These are phyloP conservation scores for Inosperma sp. DNA, from an alignment of 768 basidiomycete species.

Conservation along the genomic window DNA sequence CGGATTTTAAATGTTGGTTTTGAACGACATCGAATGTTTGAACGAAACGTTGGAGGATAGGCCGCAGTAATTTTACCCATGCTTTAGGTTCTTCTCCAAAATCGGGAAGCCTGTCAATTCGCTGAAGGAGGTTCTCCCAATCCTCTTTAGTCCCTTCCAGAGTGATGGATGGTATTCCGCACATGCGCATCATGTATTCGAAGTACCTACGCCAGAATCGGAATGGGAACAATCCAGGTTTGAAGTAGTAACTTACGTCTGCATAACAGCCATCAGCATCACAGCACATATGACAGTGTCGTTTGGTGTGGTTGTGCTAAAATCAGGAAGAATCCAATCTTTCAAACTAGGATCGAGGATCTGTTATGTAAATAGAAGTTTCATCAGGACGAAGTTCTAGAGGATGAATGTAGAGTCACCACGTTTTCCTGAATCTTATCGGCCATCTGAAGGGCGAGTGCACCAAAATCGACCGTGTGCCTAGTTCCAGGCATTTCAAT, in stretches of 20 bases:
- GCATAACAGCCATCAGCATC: no score
- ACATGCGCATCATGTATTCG: constrained; percentile 8
- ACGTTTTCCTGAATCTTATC: constrained; percentile 23
- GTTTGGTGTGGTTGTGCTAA: no score
- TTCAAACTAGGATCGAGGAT: constrained; percentile 16
- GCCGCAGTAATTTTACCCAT: constrained; percentile 17
- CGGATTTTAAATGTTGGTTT: constrained; percentile 21
- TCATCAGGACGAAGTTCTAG: no score
- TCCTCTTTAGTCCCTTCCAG: no score
- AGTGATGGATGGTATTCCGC: no score
- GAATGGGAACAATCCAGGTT: no score
- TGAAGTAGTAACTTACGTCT: no score
- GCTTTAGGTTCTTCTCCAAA: constrained; percentile 17
- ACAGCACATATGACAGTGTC: no score
- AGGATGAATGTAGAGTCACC: background rate
- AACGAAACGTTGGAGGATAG: no score
- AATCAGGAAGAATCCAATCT: no score
- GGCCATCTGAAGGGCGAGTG: constrained; percentile 26
- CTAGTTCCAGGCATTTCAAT: constrained; percentile 17
- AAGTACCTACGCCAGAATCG: constrained; percentile 23
- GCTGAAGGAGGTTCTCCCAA: no score
- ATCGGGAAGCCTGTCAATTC: constrained; percentile 5
- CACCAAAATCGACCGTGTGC: constrained; percentile 29
- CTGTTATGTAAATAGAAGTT: constrained; percentile 2
- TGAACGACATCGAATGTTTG: no score